phyloP scores from a whole-genome alignment of 2,329 filamentous ascomycete genomes.

The Exophiala viscosa region DNA sequence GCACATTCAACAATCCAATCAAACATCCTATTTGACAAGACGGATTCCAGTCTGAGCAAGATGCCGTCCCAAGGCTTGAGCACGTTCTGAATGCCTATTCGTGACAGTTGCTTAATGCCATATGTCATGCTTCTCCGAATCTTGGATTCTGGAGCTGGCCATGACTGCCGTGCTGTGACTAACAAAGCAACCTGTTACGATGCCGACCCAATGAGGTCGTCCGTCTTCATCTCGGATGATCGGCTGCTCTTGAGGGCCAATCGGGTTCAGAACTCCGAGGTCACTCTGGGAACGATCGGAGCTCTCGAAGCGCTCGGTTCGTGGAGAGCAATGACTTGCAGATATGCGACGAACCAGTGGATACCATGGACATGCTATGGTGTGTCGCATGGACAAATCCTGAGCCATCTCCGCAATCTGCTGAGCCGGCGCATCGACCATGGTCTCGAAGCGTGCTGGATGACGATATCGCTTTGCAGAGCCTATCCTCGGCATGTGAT shows the following conservation, averaged over 20 bases:
- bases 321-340: slow-evolving; percentile 1
- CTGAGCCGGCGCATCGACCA: too few relatives aligned
- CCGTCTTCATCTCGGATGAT: neutral
- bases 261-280: neutral
- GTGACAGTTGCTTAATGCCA: neutral
- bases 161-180: neutral
- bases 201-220: neutral
- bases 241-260: neutral
- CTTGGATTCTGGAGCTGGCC: neutral
- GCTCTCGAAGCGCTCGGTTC: neutral
- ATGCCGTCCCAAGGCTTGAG: slow-evolving; percentile 5
- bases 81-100: neutral
- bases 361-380: neutral
- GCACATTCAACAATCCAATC: slow-evolving; percentile 8
- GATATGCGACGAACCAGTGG: neutral
- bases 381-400: too few relatives aligned
- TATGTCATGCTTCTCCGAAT: neutral
- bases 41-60: slow-evolving; percentile 3
- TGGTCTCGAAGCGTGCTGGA: too few relatives aligned
- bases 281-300: neutral
- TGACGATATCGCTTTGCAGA: too few relatives aligned
- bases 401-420: too few relatives aligned
- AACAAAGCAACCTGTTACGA: neutral
- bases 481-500: too few relatives aligned
- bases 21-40: neutral